These are phyloP conservation scores for Lindgomyces ingoldianus DNA, from an alignment of 495 filamentous ascomycete species.

Conservation along the genomic window DNA sequence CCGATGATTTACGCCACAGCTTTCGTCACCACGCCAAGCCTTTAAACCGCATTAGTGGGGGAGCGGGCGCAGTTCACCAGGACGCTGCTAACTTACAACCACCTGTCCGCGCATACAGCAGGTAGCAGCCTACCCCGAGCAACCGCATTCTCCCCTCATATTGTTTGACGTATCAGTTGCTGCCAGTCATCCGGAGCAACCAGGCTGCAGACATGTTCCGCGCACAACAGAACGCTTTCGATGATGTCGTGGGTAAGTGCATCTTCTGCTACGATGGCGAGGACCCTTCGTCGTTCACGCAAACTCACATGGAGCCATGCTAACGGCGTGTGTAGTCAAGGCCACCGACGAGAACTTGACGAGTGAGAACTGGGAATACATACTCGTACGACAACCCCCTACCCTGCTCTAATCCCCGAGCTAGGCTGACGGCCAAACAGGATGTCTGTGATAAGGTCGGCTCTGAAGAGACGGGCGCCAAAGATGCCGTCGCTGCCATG, in stretches of 20 bases:
- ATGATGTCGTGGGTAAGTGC: constrained; percentile 77
- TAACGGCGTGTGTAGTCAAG: constrained; percentile 65
- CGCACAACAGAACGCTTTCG: constrained; percentile 75
- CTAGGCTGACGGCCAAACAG: constrained; percentile 43
- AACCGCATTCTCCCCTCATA: not conserved
- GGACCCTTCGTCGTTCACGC: not conserved
- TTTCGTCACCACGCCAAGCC: constrained; percentile 6
- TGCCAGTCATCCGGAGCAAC: not conserved
- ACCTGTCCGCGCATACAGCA: not conserved
- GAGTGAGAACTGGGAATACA: constrained; percentile 97
- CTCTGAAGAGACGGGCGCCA: constrained; percentile 67
- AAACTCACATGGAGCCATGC: not conserved
- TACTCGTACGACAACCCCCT: constrained; percentile 61
- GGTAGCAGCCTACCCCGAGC: not conserved
- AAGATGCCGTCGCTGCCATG: constrained; percentile 89
- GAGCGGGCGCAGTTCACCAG: constrained; percentile 4
- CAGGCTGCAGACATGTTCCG: constrained; percentile 63
- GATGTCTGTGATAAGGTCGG: constrained; percentile 95
- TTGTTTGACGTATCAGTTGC: not conserved
- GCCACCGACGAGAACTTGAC: constrained; percentile 98
- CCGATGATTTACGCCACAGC: constrained; percentile 1
- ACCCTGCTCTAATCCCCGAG: not conserved
- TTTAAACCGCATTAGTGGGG: not conserved
- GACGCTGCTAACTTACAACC: no score
- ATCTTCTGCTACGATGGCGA: not conserved